Evolutionary conservation across 2,329 filamentous ascomycete species (phyloP).

Genomic region (Pseudovirgaria hyperparasitica): DNA sequence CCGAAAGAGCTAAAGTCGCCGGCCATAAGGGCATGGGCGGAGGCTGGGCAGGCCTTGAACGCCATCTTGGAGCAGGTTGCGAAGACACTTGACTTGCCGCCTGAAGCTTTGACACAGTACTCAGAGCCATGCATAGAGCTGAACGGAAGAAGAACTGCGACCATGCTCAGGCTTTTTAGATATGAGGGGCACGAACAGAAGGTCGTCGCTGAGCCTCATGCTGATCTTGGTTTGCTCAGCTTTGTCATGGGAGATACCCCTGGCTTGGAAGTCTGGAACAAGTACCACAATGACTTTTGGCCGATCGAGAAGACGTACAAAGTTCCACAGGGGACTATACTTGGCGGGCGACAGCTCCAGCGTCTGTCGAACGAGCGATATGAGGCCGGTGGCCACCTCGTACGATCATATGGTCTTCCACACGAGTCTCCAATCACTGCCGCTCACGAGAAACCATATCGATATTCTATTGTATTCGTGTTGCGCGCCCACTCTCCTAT

Average conservation of each 20-base stretch:
- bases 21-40: conserved; percentile 19
- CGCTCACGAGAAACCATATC: conserved; percentile 7
- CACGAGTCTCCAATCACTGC: background rate
- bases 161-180: conserved; percentile 23
- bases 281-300: conserved; percentile 9
- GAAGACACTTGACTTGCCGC: conserved; percentile 8
- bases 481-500: conserved; percentile 19
- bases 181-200: conserved; percentile 23
- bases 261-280: conserved; percentile 24
- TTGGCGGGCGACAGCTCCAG: conserved; percentile 19
- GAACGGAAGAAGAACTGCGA: conserved; percentile 15
- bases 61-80: conserved; percentile 14
- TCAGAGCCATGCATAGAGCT: conserved; percentile 6
- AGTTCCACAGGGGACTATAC: conserved; percentile 13
- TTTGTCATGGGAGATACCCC: conserved; percentile 22
- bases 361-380: conserved; percentile 15
- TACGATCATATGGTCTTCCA: conserved; percentile 19
- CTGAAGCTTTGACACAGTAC: background rate
- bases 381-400: conserved; percentile 19
- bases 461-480: conserved; percentile 24
- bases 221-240: conserved; percentile 21
- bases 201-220: conserved; percentile 23
- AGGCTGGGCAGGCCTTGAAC: conserved; percentile 16
- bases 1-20: conserved; percentile 17
- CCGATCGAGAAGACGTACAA: conserved; percentile 16